Evolutionary conservation across 805 yeast species (phyloP), one percentile per base, ranked within the genome.

Genomic region (Wickerhamomyces hampshirensis): DNA sequence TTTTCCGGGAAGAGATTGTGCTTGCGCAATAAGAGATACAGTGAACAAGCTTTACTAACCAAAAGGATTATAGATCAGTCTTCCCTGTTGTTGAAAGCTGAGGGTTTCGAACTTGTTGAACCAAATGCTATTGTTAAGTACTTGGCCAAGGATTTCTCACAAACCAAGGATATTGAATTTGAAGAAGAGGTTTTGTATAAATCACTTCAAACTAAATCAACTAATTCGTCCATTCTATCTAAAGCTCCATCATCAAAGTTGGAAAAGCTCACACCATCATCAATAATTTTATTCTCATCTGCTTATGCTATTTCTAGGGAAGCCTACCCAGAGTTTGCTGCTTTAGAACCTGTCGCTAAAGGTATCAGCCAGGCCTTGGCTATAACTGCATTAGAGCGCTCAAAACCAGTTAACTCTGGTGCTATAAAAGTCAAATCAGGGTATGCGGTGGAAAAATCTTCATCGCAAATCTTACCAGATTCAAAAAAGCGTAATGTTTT

Each of bases 71-170:
- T 31, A 42, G 56, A 51, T 30, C 43, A 43, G 30, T 51, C 52
- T 21, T 50, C 55, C 5, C 37, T 53, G 12, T 19, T 46, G 1
- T 34, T 48, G 21, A 50, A 42, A 33, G n/a, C 33, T 5, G 41
- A 47, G 18, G 51, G 49, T n/a, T 55, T 61, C 23, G 73, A 70
- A 47, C 65, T 83, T 43, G 60, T 67, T 39, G 86, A 82, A 56
- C 67, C 85, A 15, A 80, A 82, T 53, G 78, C 93, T 15, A 77
- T 82, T 35, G 79, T 82, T 43, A 77, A 78, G 56, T 83, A 76
- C 50, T 60, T 79, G 43, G 64, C 75, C 26, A 57, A 63, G 16
- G 78, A 76, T 43, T 79, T 76, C 42, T 38, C 58, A 5, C 48
- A 35, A 8, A 51, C 60, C 18, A 44, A 51, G 10, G 53, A 63